These are phyloP conservation scores for Vitis hybrid DNA, from an alignment of 177 flowering plant genomes.

Conservation along the genomic window DNA sequence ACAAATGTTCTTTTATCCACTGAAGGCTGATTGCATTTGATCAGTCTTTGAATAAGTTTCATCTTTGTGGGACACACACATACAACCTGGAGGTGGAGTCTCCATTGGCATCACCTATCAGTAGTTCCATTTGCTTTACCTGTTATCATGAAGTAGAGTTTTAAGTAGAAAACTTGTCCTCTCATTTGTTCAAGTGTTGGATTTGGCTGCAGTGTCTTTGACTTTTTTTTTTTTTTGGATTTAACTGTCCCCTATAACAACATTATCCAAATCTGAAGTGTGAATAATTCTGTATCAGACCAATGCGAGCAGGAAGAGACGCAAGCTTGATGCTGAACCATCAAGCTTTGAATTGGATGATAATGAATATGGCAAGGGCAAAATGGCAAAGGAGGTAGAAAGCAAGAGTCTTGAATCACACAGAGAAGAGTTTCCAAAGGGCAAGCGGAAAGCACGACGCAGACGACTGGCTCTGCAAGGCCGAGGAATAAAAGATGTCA, in stretches of 20 bases:
- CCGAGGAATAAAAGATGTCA: conserved; percentile 58
- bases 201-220: neutral
- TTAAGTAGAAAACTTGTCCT: neutral
- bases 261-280: neutral
- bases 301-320: conserved; percentile 70
- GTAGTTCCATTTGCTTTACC: neutral
- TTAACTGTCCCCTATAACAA: neutral
- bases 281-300: conserved; percentile 52
- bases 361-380: conserved; percentile 37
- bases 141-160: neutral
- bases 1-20: too few species aligned
- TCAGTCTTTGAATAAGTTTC: too few species aligned
- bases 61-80: too few species aligned
- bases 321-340: conserved; percentile 68
- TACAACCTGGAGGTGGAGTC: too few species aligned
- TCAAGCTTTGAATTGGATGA: conserved; percentile 55
- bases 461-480: conserved; percentile 76
- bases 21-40: too few species aligned
- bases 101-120: neutral
- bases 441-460: conserved; percentile 82
- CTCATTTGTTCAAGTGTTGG: neutral
- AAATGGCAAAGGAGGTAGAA: conserved; percentile 35
- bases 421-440: conserved; percentile 82
- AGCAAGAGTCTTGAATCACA: conserved; percentile 50
- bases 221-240: neutral